Evolutionary conservation across 768 basidiomycete species (phyloP), one percentile per base, ranked within the genome.

Genomic region (Boletus reticulatus): DNA sequence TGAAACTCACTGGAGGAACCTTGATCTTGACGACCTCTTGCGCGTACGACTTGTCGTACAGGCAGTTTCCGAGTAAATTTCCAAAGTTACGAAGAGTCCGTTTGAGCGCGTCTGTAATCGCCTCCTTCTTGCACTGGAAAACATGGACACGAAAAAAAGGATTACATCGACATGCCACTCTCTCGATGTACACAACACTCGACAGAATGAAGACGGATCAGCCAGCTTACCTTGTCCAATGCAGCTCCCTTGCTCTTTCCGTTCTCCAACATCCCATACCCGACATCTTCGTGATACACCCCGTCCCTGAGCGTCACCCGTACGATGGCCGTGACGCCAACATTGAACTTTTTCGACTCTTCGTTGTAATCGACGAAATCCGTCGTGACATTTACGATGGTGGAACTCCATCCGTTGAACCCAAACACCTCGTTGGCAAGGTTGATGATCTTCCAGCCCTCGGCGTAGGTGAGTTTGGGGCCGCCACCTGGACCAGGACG

Each of bases 381-480:
- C 4, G 85, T 89, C 9, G 83, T 82, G 34, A 97, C 72, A 52
- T 67, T 89, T 57, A 90, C 81, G 45, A 96, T 77, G 46, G 72
- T 88, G 2, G 92, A 89, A 57, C 88, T 90, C 95, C 94, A 95
- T 24, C 95, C 97, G 59, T 98, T 93, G 77, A 94, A 98, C 1
- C 96, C 96, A 73, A 99, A 98, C 42, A 98, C 90, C 60, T 99
- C 96, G 69, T 99, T 99, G 3, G 96, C 97, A 22, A 99, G 80
- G 66, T 95, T 96, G 72, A 99, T 97, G 37, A 94, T 87, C 74
- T 93, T 95, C 96, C 96, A 98, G 0, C 96, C 97, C 68, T 98
- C 96, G 1, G 89, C 88, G 67, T 99, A 98, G 16, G 89, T 94
- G 44, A 99, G 76, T 70, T 95, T 97, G 16, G 83, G 81, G 4